A percentile compares a stretch with the other conserved stretches of the same genome.
phyloP scores from a whole-genome alignment of 1,284 basidiomycete genomes.

The Veloporphyrellus conicus region DNA sequence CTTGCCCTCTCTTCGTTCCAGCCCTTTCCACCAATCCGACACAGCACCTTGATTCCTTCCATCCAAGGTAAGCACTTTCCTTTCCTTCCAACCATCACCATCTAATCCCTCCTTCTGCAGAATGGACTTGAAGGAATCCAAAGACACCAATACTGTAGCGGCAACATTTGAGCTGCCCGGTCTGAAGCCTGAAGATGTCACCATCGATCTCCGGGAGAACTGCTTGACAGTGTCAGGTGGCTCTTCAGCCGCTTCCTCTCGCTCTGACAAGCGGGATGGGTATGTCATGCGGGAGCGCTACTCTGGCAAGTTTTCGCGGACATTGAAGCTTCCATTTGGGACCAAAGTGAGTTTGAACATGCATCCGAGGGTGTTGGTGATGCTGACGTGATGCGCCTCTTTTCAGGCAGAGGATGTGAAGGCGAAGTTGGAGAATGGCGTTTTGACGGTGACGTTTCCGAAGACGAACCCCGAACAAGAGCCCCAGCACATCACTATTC shows the following conservation, averaged over 20 bases:
- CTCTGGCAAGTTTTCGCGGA: not conserved
- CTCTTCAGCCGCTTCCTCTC: constrained; percentile 21
- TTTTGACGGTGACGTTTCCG: constrained; percentile 4
- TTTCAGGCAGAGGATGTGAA: not conserved
- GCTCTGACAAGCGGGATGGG: constrained; percentile 29
- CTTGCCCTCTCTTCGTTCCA: too few relatives aligned
- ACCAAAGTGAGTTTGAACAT: not conserved
- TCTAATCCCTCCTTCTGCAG: not conserved
- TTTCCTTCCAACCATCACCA: too few relatives aligned
- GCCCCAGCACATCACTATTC: constrained; percentile 4
- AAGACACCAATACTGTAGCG: constrained; percentile 33
- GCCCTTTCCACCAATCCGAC: too few relatives aligned
- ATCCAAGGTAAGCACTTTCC: too few relatives aligned
- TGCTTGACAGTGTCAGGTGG: constrained; percentile 38
- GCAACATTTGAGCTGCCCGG: constrained; percentile 43
- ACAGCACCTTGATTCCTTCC: too few relatives aligned
- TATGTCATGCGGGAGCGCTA: constrained; percentile 37
- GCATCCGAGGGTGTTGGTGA: too few relatives aligned
- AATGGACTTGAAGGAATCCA: not conserved
- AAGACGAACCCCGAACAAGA: not conserved
- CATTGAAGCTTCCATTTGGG: not conserved
- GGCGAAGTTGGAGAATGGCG: not conserved
- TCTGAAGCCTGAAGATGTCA: constrained; percentile 38
- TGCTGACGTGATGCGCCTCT: not conserved
- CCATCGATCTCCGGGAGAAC: constrained; percentile 37